Base-by-base conservation (phyloP, 1,139 yeast genomes). In the Kodamaea alishanica region DNA sequence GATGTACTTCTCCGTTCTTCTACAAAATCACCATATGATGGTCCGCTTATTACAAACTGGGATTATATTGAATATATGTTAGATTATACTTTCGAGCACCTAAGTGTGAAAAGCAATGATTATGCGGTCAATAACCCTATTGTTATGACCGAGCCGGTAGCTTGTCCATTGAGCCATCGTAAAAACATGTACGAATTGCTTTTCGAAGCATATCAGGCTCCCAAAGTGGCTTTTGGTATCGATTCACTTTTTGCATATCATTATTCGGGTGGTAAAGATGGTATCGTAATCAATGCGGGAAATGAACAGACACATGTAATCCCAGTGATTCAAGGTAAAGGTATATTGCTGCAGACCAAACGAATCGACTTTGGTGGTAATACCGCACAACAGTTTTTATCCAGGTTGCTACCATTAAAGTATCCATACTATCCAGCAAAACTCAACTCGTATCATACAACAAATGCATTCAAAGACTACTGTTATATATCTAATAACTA, bases 361-460 rank as follows among this genome's bases (percentile, higher is more conserved):
- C 70, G 97, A 51, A 78, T 94, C 32, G 90, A 88, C 55, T 88
- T 94, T 87, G 98, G 97, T 40, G 97, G 97, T 6, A 77, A 78
- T 44, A 85, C 79, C 39, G 75, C 90, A 2, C 78, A 75, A 26
- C 78, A 74, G 35, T 90, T 73, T 50, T 61, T 92, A 56, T 77
- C 74, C 43, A 75, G 71, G 48, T 70, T 85, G 26, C 63, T 94
- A 35, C 73, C 81, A 1, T 69, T 94, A 54, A 94, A 94, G 56
- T 94, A 94, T 60, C 98, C 98, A 0, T 83, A 82, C 51, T 92
- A 89, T 57, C 97, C 98, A 3, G 66, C 85, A 2, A 84, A 81
- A 49, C 64, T 92, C 39, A 72, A 81, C 6, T 63, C 66, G 8
- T 66, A 73, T 39, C 95, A 92, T 55, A 75, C 84, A 5, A 78